Base-by-base conservation (phyloP, 495 filamentous ascomycete species). In the Eremomyces bilateralis region DNA sequence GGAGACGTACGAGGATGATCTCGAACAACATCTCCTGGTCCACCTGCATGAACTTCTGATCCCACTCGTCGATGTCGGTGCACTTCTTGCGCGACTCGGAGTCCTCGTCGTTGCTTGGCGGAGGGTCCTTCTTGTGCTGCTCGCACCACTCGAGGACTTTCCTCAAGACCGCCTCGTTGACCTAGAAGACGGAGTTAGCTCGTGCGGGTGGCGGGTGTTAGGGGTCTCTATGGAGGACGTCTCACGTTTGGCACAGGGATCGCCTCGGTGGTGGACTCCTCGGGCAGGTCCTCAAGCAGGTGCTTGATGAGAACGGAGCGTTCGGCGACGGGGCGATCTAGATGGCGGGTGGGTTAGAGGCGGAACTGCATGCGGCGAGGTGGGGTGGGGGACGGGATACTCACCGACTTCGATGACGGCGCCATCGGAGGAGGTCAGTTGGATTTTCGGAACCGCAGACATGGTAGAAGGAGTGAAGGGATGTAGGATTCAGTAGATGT, bases 1-100 rank as follows among this genome's bases (percentile, higher is more conserved):
- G 11, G 20, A 41, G 20, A 69, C 78, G 33, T 69, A 91, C 83
- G 20, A 97, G 63, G 42, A 97, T 97, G 50, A 97, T 95, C 62
- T 97, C 88, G 42, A 97, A 97, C 1, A 97, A 69, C 88, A 97
- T 93, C 59, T 97, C 88, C 51, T 97, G 88, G 51, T 97, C 88
- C 5, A 97, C 88, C 57, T 95, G 88, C 88, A 95, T 97, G 54
- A 94, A 97, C 54, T 97, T 97, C 56, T 94, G 88, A 46, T 97
- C 88, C 88, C 88, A 97, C 59, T 97, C 88, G 27, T 94, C 88
- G 47, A 97, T 97, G 34, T 95, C 88, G 15, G 88, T 94, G 0
- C 82, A 90, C 70, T 93, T 92, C 65, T 93, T 93, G 42, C 90
- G 80, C 24, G 67, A 77, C 50, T 97, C 88, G 43, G 82, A 76